Base-by-base conservation (phyloP, 768 basidiomycete genomes). In the Collybiopsis confluens region DNA sequence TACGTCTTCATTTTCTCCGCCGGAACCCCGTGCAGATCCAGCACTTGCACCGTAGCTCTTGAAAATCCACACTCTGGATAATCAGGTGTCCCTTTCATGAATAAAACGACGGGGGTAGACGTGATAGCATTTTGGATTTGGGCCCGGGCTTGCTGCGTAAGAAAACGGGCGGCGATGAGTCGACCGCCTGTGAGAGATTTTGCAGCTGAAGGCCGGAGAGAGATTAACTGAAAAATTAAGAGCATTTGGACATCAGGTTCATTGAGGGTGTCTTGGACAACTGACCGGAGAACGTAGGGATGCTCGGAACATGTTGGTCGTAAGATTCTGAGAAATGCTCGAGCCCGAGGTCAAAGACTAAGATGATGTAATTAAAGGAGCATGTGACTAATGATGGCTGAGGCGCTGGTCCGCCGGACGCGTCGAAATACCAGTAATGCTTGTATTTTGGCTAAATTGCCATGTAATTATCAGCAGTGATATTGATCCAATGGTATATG, bases 1-100 rank as follows among this genome's bases (percentile, higher is more conserved):
- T 88, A 98, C 4, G 93, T 88, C 74, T 86, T 81, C 64, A 98
- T 67, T 70, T 94, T 94, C 65, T 90, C 86, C 1, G 71, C 57
- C 0, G 88, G 81, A 0, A 98, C 92, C 23, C 85, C 85, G 40
- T 95, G 88, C 36, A 91, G 68, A 45, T 92, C 90, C 47, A 99
- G 77, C 44, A 98, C 83, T 67, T 98, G 95, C 27, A 93, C 80
- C 0, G 88, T 93, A 0, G 96, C 96, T 47, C 96, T 81, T 16
- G 94, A 97, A 79, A 98, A 99, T 11, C 96, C 96, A 57, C 96
- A 98, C 62, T 93, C 85, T 1, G 96, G 96, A 5, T 75, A 65
- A 21, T 84, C 77, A 0, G 90, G 92, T 15, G 88, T 92, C 9
- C 97, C 97, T 67, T 99, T 99, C 96, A 99, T 98, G 75, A 99